phyloP scores from a whole-genome alignment of 352 stramenopile genomes.

The Globisporangium nagaii region DNA sequence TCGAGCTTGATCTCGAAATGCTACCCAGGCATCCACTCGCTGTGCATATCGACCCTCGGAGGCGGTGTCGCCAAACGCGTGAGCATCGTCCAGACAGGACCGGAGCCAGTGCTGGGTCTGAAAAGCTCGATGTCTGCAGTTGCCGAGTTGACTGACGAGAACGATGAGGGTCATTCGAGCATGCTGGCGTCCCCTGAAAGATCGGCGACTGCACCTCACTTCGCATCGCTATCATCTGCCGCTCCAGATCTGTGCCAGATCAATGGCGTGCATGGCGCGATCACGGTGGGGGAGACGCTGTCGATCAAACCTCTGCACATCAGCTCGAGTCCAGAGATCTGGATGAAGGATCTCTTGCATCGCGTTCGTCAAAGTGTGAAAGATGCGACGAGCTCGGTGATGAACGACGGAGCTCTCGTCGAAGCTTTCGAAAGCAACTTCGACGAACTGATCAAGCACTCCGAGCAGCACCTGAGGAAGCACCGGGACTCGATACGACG shows the following conservation, averaged over 20 bases:
- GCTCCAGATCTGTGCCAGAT: conserved; percentile 29
- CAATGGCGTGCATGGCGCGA: conserved; percentile 24
- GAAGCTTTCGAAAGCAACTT: conserved; percentile 44
- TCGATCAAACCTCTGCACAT: conserved; percentile 35
- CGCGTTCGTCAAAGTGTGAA: conserved; percentile 32
- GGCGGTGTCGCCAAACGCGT: not conserved
- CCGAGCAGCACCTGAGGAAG: conserved; percentile 3
- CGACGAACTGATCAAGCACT: conserved; percentile 22
- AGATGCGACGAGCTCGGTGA: conserved; percentile 22
- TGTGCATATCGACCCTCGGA: conserved; percentile 20
- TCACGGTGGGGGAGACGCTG: conserved; percentile 22
- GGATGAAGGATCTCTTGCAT: conserved; percentile 58
- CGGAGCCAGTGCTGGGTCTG: not conserved
- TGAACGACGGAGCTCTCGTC: conserved; percentile 28
- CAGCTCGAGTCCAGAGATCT: conserved; percentile 44
- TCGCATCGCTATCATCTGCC: not conserved
- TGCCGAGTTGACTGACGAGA: conserved; percentile 8
- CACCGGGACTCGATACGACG: conserved; percentile 3
- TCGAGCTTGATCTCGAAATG: conserved; percentile 44
- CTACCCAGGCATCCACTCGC: conserved; percentile 32
- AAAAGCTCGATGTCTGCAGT: conserved; percentile 3
- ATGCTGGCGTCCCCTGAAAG: not conserved
- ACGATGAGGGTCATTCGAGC: not conserved
- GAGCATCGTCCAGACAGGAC: not conserved
- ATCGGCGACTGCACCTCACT: not conserved